Conservation (phyloP, 1,284 basidiomycete genomes). For the Tilletia indica region DNA sequence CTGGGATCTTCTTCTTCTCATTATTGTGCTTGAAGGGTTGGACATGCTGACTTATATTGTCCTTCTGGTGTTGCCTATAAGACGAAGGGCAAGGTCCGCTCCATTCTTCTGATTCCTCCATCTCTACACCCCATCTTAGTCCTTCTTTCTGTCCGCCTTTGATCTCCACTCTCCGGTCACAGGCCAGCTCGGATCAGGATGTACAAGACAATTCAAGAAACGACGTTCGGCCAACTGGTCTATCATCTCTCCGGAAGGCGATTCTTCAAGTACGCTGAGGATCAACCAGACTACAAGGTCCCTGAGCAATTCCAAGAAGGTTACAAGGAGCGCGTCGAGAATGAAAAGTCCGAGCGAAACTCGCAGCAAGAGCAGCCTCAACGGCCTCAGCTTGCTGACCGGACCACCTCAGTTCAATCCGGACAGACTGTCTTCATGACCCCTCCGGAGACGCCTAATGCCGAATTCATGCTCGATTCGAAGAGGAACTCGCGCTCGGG, state of each 20-base stretch:
- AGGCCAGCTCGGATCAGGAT: neutral
- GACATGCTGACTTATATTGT: too few species aligned
- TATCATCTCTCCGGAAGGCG: constrained; percentile 20
- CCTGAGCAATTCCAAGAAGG: constrained; percentile 27
- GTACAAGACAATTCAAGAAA: constrained; percentile 19
- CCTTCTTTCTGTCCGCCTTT: neutral
- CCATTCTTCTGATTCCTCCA: too few species aligned
- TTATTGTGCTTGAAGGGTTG: too few species aligned
- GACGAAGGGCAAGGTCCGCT: too few species aligned
- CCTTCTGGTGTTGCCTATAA: too few species aligned
- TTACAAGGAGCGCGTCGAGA: neutral
- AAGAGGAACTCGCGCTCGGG: too few species aligned
- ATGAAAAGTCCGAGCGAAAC: constrained; percentile 19
- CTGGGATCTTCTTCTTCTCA: too few species aligned
- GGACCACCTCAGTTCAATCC: neutral
- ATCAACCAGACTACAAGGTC: constrained; percentile 27
- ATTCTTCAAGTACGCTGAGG: constrained; percentile 26
- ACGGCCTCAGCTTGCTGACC: neutral
- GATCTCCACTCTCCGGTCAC: neutral
- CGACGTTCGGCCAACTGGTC: constrained; percentile 19
- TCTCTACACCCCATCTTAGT: too few species aligned
- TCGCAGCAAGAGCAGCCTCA: neutral
- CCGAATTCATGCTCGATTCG: neutral
- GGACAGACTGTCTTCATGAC: constrained; percentile 1
- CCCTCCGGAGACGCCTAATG: neutral